phyloP scores from a whole-genome alignment of 2,329 filamentous ascomycete species.

The Phialocephala sp. region DNA sequence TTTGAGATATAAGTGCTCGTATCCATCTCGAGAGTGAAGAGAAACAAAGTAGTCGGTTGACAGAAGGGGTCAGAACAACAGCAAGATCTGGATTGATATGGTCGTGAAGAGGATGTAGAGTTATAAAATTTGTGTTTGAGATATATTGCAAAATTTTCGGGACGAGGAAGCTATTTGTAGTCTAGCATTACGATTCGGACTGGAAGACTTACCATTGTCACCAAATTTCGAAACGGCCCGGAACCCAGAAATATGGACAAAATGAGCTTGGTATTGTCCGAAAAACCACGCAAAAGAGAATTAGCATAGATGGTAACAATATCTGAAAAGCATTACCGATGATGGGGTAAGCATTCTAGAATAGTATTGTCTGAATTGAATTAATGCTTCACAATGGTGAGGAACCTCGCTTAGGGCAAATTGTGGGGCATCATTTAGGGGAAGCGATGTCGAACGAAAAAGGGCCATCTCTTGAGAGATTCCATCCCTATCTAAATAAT shows the following conservation, averaged over 20 bases:
- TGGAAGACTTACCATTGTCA: neutral
- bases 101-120: neutral
- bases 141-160: neutral
- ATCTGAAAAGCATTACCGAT: neutral
- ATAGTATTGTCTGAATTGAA: neutral
- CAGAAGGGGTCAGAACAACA: neutral
- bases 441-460: neutral
- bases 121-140: neutral
- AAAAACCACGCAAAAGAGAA: neutral
- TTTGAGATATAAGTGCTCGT: neutral
- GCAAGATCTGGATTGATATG: neutral
- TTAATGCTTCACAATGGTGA: neutral
- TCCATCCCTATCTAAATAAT: too few relatives aligned
- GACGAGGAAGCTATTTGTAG: neutral
- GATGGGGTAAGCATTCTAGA: neutral
- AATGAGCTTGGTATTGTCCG: neutral
- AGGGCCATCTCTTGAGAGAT: too few relatives aligned
- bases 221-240: neutral
- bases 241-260: too few relatives aligned
- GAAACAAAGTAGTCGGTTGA: neutral
- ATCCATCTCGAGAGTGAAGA: neutral
- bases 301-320: neutral
- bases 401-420: neutral
- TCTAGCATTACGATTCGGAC: constrained; percentile 3
- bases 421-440: neutral